Evolutionary conservation across 2,329 filamentous ascomycete genomes (phyloP).

Genomic region (Fusarium agapanthi): DNA sequence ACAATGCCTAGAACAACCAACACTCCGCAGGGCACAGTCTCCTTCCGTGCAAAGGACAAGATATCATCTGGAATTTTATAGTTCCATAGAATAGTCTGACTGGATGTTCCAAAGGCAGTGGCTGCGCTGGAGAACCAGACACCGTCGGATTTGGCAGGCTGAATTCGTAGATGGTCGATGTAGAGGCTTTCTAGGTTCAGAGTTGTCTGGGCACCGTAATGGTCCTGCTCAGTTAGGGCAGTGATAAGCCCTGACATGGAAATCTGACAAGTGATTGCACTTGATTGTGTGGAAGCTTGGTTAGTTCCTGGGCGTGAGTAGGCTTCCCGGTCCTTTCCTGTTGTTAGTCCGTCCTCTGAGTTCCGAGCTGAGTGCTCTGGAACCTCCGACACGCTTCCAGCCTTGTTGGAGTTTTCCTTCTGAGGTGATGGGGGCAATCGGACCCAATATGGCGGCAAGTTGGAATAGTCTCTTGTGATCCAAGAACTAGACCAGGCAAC

Average conservation of each 20-base stretch:
- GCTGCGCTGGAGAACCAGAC: slow-evolving; percentile 66
- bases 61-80: slow-evolving; percentile 65
- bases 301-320: slow-evolving; percentile 43
- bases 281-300: slow-evolving; percentile 40
- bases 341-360: background rate
- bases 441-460: slow-evolving; percentile 69
- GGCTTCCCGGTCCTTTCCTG: background rate
- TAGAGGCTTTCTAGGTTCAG: slow-evolving; percentile 50
- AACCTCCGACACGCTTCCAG: background rate
- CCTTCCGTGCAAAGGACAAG: slow-evolving; percentile 58
- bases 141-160: slow-evolving; percentile 49
- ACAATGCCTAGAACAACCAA: slow-evolving; percentile 63
- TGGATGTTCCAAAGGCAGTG: slow-evolving; percentile 64
- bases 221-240: slow-evolving; percentile 53
- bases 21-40: slow-evolving; percentile 66
- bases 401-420: background rate
- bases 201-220: slow-evolving; percentile 32
- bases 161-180: slow-evolving; percentile 57
- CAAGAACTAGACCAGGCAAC: slow-evolving; percentile 65
- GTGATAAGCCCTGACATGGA: slow-evolving; percentile 56
- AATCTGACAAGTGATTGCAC: slow-evolving; percentile 59
- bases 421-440: slow-evolving; percentile 51
- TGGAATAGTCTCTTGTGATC: slow-evolving; percentile 60
- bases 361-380: background rate
- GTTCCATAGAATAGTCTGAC: slow-evolving; percentile 67